These are phyloP conservation scores for Xanthoceras sorbifolium DNA, from an alignment of 345 rosid genomes.

Conservation along the genomic window DNA sequence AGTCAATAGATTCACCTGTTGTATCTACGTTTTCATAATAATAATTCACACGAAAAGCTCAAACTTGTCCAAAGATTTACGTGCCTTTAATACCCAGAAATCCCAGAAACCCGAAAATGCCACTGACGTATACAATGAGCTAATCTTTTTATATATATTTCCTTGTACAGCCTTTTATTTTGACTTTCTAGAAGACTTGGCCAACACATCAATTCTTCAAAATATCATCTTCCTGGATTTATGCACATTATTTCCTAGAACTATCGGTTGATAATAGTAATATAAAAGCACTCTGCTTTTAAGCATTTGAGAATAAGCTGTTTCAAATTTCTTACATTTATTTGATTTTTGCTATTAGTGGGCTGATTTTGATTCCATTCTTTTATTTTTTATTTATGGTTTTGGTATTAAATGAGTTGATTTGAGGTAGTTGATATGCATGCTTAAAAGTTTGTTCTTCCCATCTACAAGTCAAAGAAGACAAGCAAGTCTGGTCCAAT, in stretches of 20 bases:
- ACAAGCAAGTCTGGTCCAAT: conserved; percentile 7
- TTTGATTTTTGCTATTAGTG: conserved; percentile 2
- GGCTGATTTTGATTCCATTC: conserved; percentile 11
- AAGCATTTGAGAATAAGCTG: neutral
- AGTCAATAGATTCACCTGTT: conserved; percentile 4
- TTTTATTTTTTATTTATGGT: neutral
- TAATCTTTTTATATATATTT: neutral
- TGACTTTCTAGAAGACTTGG: conserved; percentile 43
- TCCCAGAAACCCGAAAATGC: neutral
- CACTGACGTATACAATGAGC: conserved; percentile 1
- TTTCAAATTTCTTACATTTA: neutral
- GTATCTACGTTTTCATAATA: no score
- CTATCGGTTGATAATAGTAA: neutral
- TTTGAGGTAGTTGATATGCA: conserved; percentile 31
- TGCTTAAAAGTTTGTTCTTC: conserved; percentile 17
- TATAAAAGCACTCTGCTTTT: conserved; percentile 7
- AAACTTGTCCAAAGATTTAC: neutral
- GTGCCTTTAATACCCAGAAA: neutral
- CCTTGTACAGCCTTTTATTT: conserved; percentile 16
- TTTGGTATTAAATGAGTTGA: neutral
- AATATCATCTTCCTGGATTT: neutral
- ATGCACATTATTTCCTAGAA: neutral
- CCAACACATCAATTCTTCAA: conserved; percentile 23
- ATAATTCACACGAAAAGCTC: neutral
- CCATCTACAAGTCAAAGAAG: conserved; percentile 40